Evolutionary conservation across 2,329 filamentous ascomycete species (phyloP).

Genomic region (Raffaelea albimanens): DNA sequence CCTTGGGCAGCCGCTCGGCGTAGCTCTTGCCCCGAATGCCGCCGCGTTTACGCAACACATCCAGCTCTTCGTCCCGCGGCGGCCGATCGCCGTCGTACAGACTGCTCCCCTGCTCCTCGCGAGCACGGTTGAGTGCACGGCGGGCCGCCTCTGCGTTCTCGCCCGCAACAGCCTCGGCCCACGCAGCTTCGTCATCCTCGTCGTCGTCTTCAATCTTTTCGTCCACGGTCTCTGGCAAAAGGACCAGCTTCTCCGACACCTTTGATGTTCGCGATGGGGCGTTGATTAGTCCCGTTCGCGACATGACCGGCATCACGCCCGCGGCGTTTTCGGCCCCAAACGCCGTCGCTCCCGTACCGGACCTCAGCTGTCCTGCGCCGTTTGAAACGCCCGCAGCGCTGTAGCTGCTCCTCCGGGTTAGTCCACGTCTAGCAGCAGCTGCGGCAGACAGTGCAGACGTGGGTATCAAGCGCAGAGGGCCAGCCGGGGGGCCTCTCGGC

Average conservation of each 20-base stretch:
- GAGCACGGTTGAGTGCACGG: slow-evolving; percentile 22
- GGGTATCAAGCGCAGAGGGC: slow-evolving; percentile 29
- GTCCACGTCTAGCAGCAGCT: slow-evolving; percentile 6
- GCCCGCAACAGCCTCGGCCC: slow-evolving; percentile 24
- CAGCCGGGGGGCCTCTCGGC: slow-evolving; percentile 61
- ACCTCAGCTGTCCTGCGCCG: background rate
- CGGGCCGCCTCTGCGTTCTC: slow-evolving; percentile 50
- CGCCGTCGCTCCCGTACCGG: background rate
- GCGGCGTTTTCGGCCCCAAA: too few species aligned
- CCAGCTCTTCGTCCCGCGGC: slow-evolving; percentile 57
- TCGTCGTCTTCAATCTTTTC: slow-evolving; percentile 47
- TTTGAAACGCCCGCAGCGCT: slow-evolving; percentile 20
- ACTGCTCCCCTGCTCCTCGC: slow-evolving; percentile 24
- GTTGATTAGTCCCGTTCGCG: slow-evolving; percentile 17
- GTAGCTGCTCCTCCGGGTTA: slow-evolving; percentile 14
- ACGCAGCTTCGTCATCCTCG: slow-evolving; percentile 34
- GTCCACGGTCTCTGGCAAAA: slow-evolving; percentile 75
- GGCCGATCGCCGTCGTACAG: slow-evolving; percentile 33
- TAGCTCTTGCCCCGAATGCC: slow-evolving; percentile 73
- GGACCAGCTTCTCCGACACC: slow-evolving; percentile 91
- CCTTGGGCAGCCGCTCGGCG: slow-evolving; percentile 85
- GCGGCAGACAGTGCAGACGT: slow-evolving; percentile 3
- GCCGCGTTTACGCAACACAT: slow-evolving; percentile 52
- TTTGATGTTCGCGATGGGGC: slow-evolving; percentile 85
- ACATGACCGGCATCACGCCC: too few species aligned